A percentile compares a stretch with the other conserved stretches of the same genome.
Evolutionary conservation across 1,284 basidiomycete genomes (phyloP).

Genomic region (Puccinia triticina): DNA sequence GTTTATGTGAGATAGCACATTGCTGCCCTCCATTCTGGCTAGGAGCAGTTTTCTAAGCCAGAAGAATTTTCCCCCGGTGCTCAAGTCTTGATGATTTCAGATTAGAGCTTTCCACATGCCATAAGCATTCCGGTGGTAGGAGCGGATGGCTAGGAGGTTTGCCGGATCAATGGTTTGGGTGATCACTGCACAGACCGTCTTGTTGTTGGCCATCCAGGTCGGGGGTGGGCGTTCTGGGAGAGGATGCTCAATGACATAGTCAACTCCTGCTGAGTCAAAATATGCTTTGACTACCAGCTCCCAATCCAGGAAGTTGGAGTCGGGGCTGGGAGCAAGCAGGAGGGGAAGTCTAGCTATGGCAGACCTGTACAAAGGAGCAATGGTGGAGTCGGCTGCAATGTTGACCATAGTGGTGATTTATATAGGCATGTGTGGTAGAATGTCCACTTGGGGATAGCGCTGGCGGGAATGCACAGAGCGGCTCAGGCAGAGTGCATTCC

Average conservation of each 20-base stretch:
- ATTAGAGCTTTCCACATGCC: neutral
- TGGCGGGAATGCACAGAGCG: too few relatives aligned
- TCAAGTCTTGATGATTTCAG: neutral
- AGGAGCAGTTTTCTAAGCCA: neutral
- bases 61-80: neutral
- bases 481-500: too few relatives aligned
- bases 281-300: neutral
- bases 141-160: neutral
- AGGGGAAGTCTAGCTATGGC: neutral
- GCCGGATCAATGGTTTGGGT: neutral
- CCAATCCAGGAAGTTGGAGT: neutral
- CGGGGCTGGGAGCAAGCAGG: neutral
- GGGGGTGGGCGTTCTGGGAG: neutral
- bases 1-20: neutral
- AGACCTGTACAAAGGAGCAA: too few relatives aligned
- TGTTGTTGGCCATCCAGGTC: neutral
- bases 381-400: too few relatives aligned
- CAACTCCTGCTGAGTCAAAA: neutral
- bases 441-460: too few relatives aligned
- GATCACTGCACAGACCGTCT: neutral
- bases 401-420: too few relatives aligned
- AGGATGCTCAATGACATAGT: neutral
- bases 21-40: neutral
- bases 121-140: neutral
- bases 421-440: too few relatives aligned